Percentiles rank a stretch among this genome's conserved stretches.
Evolutionary conservation across 805 yeast genomes (phyloP).

Genomic region (Candida andamanensis): DNA sequence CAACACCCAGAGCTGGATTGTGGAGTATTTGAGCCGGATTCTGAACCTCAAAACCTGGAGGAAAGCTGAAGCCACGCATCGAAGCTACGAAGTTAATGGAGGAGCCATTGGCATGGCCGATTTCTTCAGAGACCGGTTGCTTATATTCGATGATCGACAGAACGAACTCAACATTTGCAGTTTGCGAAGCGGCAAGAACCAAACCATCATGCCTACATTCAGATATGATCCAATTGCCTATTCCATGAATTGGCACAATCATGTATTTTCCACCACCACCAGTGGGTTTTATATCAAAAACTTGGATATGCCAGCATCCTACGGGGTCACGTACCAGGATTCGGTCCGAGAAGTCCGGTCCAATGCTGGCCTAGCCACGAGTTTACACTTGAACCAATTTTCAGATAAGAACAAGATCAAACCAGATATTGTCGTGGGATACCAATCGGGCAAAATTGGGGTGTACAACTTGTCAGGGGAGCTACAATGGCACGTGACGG

Average conservation of each 20-base stretch:
- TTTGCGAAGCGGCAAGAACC: constrained; percentile 31
- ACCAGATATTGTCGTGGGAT: constrained; percentile 23
- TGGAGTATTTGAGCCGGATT: constrained; percentile 41
- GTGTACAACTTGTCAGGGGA: constrained; percentile 24
- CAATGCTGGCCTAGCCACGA: constrained; percentile 8
- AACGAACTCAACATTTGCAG: constrained; percentile 29
- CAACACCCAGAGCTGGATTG: constrained; percentile 41
- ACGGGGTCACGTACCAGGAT: constrained; percentile 18
- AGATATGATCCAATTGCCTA: constrained; percentile 5
- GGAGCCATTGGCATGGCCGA: constrained; percentile 15
- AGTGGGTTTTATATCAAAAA: constrained; percentile 32
- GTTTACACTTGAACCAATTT: constrained; percentile 15
- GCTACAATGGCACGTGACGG: constrained; percentile 6
- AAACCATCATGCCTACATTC: constrained; percentile 34
- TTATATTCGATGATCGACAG: constrained; percentile 21
- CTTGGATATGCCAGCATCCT: constrained; percentile 27
- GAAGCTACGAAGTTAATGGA: constrained; percentile 23
- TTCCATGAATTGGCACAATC: constrained; percentile 28
- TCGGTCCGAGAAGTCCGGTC: constrained; percentile 16
- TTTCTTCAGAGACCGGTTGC: constrained; percentile 22
- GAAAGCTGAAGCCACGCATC: constrained; percentile 26
- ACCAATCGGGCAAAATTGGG: constrained; percentile 18
- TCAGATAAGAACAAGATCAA: constrained; percentile 20
- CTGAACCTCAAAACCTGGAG: constrained; percentile 34
- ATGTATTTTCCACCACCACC: constrained; percentile 21